Conservation (phyloP, 176 grass and related monocot species). For the Oryza rufipogon region DNA sequence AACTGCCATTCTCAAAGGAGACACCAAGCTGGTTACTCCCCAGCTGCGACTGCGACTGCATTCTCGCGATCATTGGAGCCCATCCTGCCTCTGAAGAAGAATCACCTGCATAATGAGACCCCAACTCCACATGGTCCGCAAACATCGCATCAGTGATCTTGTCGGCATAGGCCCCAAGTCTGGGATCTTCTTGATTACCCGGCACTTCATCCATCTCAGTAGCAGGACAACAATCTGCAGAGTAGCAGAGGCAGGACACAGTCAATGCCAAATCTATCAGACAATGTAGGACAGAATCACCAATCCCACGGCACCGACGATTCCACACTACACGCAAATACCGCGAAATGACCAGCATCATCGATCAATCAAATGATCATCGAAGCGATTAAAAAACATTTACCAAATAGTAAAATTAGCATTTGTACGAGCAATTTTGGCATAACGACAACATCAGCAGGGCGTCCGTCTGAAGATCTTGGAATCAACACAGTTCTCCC, state of each 20-base stretch:
- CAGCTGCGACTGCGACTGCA: background rate
- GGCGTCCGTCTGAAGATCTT: background rate
- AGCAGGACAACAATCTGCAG: background rate
- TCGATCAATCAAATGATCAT: constrained; percentile 36
- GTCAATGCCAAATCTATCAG: background rate
- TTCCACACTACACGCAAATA: background rate
- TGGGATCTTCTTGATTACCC: constrained; percentile 15
- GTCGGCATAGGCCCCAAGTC: background rate
- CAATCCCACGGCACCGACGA: background rate
- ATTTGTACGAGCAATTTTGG: constrained; percentile 10
- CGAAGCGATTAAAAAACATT: constrained; percentile 15
- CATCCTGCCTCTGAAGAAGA: background rate
- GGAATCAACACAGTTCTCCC: constrained; percentile 11
- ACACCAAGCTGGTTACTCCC: background rate
- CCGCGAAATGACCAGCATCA: constrained; percentile 11
- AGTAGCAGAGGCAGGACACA: background rate
- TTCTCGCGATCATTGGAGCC: background rate
- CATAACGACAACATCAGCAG: constrained; percentile 4
- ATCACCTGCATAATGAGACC: background rate
- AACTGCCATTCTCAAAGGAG: background rate
- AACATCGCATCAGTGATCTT: constrained; percentile 15
- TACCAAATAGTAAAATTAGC: background rate
- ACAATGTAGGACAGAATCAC: constrained; percentile 33
- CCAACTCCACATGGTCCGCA: background rate
- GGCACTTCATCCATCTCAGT: constrained; percentile 23